Evolutionary conservation across 78 protist species (phyloP), one percentile per base, ranked within the genome.

Genomic region (Dictyostelium intermedium): DNA sequence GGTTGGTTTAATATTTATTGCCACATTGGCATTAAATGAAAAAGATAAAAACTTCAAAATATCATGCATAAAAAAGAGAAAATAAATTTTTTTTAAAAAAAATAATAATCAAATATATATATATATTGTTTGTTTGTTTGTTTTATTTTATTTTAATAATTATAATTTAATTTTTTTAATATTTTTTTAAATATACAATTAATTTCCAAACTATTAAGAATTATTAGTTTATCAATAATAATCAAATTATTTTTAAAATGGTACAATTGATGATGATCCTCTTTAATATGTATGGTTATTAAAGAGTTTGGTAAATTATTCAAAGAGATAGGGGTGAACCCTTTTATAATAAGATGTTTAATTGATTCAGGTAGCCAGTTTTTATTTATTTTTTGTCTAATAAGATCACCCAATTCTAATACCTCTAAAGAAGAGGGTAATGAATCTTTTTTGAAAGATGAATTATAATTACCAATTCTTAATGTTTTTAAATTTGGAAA

Each of bases 1-100:
- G 8, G 9, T 82, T 20, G 77, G 27, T n/a, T 60, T 63, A 27
- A 47, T 61, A 7, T 45, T 45, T 11, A 20, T 79, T 27, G 25
- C 69, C 9, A 50, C 43, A 14, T 25, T 79, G 13, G 66, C 69
- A 45, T 47, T 79, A 79, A 79, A 79, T 27, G 84, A 79, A 79
- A 39, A 41, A 45, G 84, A 84, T 27, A 53, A 35, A 53, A 74
- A 79, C n/a, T 79, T 79, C 4, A 79, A 66, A 66, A 5, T 66
- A 27, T 11, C 74, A 27, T 63, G 73, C 25, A 25, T 63, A 14
- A 56, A 56, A 56, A 56, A 56, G 9, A 56, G 66, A 56, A 56
- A 56, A 56, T 56, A 56, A n/a, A n/a, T n/a, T n/a, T n/a, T n/a
- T n/a, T n/a, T n/a, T n/a, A n/a, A n/a, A n/a, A n/a, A n/a, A n/a